Evolutionary conservation across 108 stramenopile genomes (phyloP), one percentile per base, ranked within the genome.

Genomic region (Nitzschia sp.): DNA sequence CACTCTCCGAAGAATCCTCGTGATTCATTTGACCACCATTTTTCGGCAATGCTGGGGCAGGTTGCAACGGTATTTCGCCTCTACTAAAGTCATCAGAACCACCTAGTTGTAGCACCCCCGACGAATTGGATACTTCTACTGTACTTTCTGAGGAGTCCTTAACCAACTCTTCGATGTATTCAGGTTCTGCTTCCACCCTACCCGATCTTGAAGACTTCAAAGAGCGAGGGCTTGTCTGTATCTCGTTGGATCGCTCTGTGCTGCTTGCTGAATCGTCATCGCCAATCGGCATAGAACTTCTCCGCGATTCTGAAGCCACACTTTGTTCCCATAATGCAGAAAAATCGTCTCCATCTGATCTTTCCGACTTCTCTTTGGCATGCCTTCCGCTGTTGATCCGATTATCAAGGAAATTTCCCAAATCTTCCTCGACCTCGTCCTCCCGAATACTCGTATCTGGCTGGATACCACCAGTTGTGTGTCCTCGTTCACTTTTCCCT

Each of bases 271-370:
- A 50, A 5, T 50, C 48, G 9, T 50, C 48, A 22, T 50, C 48
- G 9, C 13, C 17, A 8, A n/a, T 4, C n/a, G n/a, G n/a, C 48
- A 5, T 50, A n/a, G 21, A 4, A 4, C 19, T 50, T 50, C 15
- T 8, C 28, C 30, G 28, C 21, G 55, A 56, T n/a, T 25, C 27
- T 2, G 50, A 23, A 6, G 23, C 55, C 25, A 56, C 55, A 56
- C 55, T 56, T 32, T 32, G 55, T 28, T 22, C 55, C 60, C 60
- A 61, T 8, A 61, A 23, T 1, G 36, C 60, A 13, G 60, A 61
- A 44, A 61, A 61, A 45, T 61, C 60, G 25, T 61, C 60, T 19
- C 1, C 2, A 17, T 56, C 55, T 27, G 55, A 56, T 32, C 30
- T 22, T 56, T 56, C 55, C 17, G 55, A 56, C 55, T 11, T 50